Evolutionary conservation across 805 yeast genomes (phyloP), one percentile per base, ranked within the genome.

Genomic region (Cyberlindnera japonica): DNA sequence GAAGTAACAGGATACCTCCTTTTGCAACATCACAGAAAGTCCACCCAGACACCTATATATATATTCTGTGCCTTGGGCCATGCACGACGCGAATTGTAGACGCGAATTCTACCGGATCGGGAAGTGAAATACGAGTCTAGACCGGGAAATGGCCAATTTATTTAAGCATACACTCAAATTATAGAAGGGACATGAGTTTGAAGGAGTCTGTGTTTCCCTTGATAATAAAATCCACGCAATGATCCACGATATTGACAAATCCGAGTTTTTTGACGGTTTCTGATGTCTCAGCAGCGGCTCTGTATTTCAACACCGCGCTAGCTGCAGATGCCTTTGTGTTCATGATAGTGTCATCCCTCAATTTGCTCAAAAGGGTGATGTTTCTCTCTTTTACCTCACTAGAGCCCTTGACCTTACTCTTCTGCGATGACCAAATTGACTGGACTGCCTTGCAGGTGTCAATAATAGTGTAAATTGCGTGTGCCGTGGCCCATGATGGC

Each of bases 371-470:
- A 6, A 49, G 18, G 3, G 37, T 16, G 6, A 43, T 31, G 33
- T 49, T 52, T 31, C 40, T 14, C 25, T 52, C 54, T 32, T 49
- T 56, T 22, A 56, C 16, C 3, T 48, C 52, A 10, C 30, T 26
- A 1, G 37, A 14, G 6, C 37, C 37, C 18, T 37, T 40, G 6
- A 28, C n/a, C 22, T 42, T 38, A 5, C 15, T 33, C 20, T 34
- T 36, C 11, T 29, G n/a, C 4, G 25, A 25, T 12, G 44, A 15
- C 6, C 52, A 27, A 19, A 55, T 18, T 0, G 40, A 18, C 34
- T 53, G 54, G 6, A 54, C 35, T 3, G 49, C 37, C 30, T 55
- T 57, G 8, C 49, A 33, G 3, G 52, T 40, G 27, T 52, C 54
- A 7, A 57, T 35, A 3, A 44, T 25, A 6, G 44, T 41, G 18